Conservation (phyloP, 1,284 basidiomycete species). For the Xerocomus minutiporus region DNA sequence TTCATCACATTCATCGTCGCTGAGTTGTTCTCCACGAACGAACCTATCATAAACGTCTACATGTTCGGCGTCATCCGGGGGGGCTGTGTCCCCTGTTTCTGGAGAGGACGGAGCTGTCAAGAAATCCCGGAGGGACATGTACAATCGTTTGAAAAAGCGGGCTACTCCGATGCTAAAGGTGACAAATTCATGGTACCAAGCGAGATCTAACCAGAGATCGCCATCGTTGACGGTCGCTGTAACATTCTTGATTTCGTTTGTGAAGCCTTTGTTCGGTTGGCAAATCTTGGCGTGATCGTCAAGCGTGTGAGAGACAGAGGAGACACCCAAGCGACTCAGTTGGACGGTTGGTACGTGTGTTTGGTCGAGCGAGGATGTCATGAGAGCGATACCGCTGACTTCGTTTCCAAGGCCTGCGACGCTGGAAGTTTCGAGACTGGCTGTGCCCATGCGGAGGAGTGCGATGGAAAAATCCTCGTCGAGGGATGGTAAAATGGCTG, state of each 20-base stretch:
- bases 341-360: constrained; percentile 33
- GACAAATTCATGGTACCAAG: constrained; percentile 46
- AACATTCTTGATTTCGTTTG: constrained; percentile 48
- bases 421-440: constrained; percentile 67
- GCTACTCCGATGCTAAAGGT: constrained; percentile 35
- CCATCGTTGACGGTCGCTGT: constrained; percentile 34
- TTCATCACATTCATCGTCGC: constrained; percentile 58
- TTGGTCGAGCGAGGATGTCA: constrained; percentile 20
- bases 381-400: constrained; percentile 48
- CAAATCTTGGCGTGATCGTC: constrained; percentile 14
- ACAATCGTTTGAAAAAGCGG: constrained; percentile 38
- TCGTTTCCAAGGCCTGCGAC: constrained; percentile 71
- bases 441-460: constrained; percentile 65
- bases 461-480: constrained; percentile 74
- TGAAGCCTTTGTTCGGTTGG: constrained; percentile 35
- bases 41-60: constrained; percentile 50
- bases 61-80: constrained; percentile 3
- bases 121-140: constrained; percentile 24
- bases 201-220: constrained; percentile 40
- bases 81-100: background rate
- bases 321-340: constrained; percentile 42
- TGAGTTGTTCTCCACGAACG: constrained; percentile 55
- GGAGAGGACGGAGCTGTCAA: constrained; percentile 15
- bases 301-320: constrained; percentile 32
- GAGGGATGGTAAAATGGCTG: constrained; percentile 42